phyloP scores from a whole-genome alignment of 1,139 yeast genomes.

The Yarrowia galli region DNA sequence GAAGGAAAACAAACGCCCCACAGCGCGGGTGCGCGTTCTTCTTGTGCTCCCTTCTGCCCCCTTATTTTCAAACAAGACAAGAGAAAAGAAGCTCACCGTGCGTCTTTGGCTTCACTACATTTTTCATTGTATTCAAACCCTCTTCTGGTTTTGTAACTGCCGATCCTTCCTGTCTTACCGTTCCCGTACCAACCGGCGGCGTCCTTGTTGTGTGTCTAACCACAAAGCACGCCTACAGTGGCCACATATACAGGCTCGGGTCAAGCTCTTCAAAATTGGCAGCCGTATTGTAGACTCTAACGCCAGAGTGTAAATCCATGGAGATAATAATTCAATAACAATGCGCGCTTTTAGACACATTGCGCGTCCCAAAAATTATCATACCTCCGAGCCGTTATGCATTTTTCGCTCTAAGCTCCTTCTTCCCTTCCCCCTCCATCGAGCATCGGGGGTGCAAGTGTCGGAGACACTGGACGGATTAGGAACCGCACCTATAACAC shows the following conservation, averaged over 20 bases:
- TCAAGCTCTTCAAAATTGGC: too few species aligned
- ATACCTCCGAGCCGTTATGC: constrained; percentile 21
- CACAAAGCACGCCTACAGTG: neutral
- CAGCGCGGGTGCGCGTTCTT: constrained; percentile 6
- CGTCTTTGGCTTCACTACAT: neutral
- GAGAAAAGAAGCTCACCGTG: constrained; percentile 12
- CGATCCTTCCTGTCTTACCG: constrained; percentile 31
- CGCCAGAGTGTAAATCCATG: neutral
- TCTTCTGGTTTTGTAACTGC: constrained; percentile 20
- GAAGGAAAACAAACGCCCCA: neutral
- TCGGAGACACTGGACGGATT: constrained; percentile 6
- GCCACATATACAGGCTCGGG: too few species aligned
- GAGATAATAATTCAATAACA: neutral
- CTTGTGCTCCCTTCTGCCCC: neutral
- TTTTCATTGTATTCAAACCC: constrained; percentile 7
- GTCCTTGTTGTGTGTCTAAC: neutral
- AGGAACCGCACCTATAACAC: neutral
- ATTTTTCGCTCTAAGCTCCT: neutral
- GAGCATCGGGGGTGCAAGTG: neutral
- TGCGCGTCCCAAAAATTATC: constrained; percentile 8
- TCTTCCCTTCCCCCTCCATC: constrained; percentile 8
- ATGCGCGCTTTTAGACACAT: too few species aligned
- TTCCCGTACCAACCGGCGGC: constrained; percentile 16
- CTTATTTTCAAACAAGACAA: constrained; percentile 22
- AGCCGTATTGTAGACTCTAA: neutral